These are phyloP conservation scores for Cercospora beticola DNA, from an alignment of 2,329 filamentous ascomycete species.

Conservation along the genomic window DNA sequence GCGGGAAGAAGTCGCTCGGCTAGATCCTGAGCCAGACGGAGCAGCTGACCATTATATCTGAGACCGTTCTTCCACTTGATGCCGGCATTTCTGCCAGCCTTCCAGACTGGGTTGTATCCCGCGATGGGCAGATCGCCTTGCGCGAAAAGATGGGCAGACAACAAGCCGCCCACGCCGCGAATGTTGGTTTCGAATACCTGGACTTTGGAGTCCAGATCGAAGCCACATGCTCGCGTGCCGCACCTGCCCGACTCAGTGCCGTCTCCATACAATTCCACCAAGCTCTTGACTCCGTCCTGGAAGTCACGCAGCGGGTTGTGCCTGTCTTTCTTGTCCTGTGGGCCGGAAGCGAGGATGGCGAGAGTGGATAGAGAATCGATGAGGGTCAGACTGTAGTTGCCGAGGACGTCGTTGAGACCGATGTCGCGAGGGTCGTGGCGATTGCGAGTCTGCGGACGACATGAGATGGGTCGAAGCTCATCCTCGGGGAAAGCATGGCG, in stretches of 20 bases:
- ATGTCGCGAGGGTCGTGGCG: constrained; percentile 74
- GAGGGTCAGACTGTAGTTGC: constrained; percentile 93
- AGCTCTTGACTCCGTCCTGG: constrained; percentile 71
- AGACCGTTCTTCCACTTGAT: constrained; percentile 58
- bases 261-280: constrained; percentile 85
- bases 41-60: constrained; percentile 81
- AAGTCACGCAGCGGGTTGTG: constrained; percentile 60
- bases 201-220: constrained; percentile 95
- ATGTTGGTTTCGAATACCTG: constrained; percentile 99
- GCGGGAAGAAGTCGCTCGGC: constrained; percentile 82
- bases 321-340: constrained; percentile 46
- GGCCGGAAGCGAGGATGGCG: constrained; percentile 80
- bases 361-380: constrained; percentile 94
- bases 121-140: constrained; percentile 83
- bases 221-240: constrained; percentile 73
- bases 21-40: constrained; percentile 85
- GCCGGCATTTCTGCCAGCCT: constrained; percentile 38
- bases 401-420: constrained; percentile 90
- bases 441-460: constrained; percentile 80
- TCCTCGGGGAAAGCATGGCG: constrained; percentile 91
- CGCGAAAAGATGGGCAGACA: constrained; percentile 93
- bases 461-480: constrained; percentile 85
- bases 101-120: constrained; percentile 62
- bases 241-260: constrained; percentile 69
- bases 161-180: constrained; percentile 80